Evolutionary conservation across 2,329 filamentous ascomycete species (phyloP).

Genomic region (Trichoderma sp.): DNA sequence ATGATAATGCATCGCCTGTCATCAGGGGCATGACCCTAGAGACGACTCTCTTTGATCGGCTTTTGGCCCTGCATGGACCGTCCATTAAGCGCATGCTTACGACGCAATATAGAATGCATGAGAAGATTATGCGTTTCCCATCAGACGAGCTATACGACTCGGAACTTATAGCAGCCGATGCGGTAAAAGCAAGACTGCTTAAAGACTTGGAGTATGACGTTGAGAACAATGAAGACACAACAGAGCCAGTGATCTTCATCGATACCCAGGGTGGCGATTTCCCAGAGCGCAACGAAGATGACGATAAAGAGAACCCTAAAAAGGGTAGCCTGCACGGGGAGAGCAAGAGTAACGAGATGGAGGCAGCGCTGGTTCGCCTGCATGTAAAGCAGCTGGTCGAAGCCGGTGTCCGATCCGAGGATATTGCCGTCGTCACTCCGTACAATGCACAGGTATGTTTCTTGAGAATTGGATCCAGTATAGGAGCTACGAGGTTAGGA

Average conservation of each 20-base stretch:
- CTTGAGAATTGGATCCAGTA: not conserved
- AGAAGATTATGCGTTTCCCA: slow-evolving; percentile 91
- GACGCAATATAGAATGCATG: slow-evolving; percentile 97
- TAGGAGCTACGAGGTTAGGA: not conserved
- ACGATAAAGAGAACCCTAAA: slow-evolving; percentile 50
- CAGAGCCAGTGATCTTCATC: slow-evolving; percentile 85
- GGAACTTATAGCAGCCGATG: slow-evolving; percentile 75
- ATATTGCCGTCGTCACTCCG: slow-evolving; percentile 91
- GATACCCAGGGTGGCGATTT: slow-evolving; percentile 96
- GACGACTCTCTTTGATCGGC: slow-evolving; percentile 87
- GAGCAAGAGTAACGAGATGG: slow-evolving; percentile 90
- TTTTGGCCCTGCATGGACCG: slow-evolving; percentile 76
- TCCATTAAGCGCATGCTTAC: slow-evolving; percentile 92
- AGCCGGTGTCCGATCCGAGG: slow-evolving; percentile 74
- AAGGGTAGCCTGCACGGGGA: slow-evolving; percentile 48
- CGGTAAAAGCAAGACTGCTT: slow-evolving; percentile 72
- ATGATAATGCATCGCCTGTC: slow-evolving; percentile 35
- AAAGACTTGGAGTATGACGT: slow-evolving; percentile 77
- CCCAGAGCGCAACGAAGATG: slow-evolving; percentile 76
- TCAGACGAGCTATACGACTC: slow-evolving; percentile 84
- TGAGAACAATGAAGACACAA: slow-evolving; percentile 78
- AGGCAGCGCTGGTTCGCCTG: slow-evolving; percentile 74
- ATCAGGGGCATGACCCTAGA: slow-evolving; percentile 66
- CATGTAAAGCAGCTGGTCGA: slow-evolving; percentile 76
- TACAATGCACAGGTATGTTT: slow-evolving; percentile 81